phyloP scores from a whole-genome alignment of 202 grass and related monocot genomes.

The Panicum hallii region DNA sequence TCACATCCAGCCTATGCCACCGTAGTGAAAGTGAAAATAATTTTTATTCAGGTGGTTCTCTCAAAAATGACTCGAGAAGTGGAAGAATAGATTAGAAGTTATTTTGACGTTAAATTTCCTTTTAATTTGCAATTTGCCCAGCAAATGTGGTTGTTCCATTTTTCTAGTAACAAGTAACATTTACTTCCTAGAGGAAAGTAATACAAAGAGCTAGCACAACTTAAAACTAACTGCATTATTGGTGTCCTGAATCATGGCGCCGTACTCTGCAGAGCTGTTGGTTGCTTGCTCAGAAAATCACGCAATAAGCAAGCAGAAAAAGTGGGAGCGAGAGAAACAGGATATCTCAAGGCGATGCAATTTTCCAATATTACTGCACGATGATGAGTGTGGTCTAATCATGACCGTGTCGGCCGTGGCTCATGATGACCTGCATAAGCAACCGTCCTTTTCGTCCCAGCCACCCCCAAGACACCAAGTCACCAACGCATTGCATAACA shows the following conservation, averaged over 20 bases:
- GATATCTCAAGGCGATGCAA: background rate
- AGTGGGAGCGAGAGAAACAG: background rate
- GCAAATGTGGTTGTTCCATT: background rate
- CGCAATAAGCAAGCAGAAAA: background rate
- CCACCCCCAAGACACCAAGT: constrained; percentile 25
- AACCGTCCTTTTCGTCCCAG: constrained; percentile 37
- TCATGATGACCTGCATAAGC: constrained; percentile 47
- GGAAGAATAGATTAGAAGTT: background rate
- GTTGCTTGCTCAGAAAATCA: constrained; percentile 13
- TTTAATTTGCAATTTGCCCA: background rate
- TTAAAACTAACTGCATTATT: background rate
- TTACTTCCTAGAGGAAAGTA: background rate
- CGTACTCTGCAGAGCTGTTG: background rate
- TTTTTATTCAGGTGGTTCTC: background rate
- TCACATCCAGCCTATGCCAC: background rate
- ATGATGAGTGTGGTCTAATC: constrained; percentile 45
- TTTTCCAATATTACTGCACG: constrained; percentile 12
- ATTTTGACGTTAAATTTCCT: background rate
- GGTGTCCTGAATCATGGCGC: constrained; percentile 18
- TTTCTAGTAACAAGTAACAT: background rate
- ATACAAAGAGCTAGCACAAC: background rate
- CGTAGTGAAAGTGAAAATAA: background rate
- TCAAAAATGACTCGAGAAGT: background rate
- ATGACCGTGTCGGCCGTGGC: constrained; percentile 16
- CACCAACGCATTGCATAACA: background rate